Conservation (phyloP, 2,329 filamentous ascomycete genomes). For the Trematosphaeria pertusa region DNA sequence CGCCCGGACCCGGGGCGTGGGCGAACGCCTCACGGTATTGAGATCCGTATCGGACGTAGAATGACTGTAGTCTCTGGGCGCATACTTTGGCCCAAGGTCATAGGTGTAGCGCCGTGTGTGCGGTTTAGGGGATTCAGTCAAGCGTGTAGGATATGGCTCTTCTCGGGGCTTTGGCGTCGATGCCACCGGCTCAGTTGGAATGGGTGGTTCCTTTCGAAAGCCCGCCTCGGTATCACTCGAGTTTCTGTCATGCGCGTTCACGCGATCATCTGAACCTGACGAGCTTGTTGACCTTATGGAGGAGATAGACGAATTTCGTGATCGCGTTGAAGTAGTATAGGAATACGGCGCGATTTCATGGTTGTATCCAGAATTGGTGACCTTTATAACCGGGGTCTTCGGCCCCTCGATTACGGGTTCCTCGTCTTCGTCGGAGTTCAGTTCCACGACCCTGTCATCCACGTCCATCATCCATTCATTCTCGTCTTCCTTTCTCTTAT, state of each 20-base stretch:
- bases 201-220: background rate
- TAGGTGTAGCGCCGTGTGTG: too few relatives aligned
- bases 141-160: too few relatives aligned
- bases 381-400: background rate
- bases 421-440: background rate
- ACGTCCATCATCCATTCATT: background rate
- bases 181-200: background rate
- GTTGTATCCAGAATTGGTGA: background rate
- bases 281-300: background rate
- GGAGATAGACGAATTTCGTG: background rate
- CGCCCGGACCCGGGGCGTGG: too few relatives aligned
- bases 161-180: background rate
- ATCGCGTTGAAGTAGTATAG: background rate
- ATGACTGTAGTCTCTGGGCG: too few relatives aligned
- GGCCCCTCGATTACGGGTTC: background rate
- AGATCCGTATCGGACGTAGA: too few relatives aligned
- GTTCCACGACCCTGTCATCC: background rate
- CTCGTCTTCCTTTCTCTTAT: conserved; percentile 1
- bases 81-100: too few relatives aligned
- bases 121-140: too few relatives aligned
- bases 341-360: background rate
- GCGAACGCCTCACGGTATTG: too few relatives aligned
- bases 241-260: background rate
- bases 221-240: background rate
- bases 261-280: background rate